A percentile compares a stretch with the other conserved stretches of the same genome.
phyloP scores from a whole-genome alignment of 306 rosid species.

The Castanea mollissima region DNA sequence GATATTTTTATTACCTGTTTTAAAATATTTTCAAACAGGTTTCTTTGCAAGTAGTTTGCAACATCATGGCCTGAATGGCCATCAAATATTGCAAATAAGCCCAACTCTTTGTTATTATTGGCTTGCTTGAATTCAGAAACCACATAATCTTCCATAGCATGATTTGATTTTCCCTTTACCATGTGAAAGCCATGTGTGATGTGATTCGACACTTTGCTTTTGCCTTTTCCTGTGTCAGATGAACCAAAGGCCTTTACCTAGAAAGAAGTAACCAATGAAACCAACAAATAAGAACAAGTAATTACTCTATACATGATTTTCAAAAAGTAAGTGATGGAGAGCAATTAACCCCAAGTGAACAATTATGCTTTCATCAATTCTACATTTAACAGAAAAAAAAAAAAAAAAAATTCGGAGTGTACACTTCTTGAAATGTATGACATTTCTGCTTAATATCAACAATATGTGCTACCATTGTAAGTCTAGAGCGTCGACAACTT shows the following conservation, averaged over 20 bases:
- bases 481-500: not conserved
- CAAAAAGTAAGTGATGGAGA: not conserved
- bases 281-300: not conserved
- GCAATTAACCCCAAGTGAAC: not conserved
- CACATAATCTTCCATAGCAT: constrained; percentile 66
- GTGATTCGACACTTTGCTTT: constrained; percentile 41
- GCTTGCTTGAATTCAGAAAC: constrained; percentile 57
- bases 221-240: constrained; percentile 61
- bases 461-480: not conserved
- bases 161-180: constrained; percentile 64
- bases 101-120: constrained; percentile 40
- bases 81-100: constrained; percentile 73
- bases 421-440: not conserved
- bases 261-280: constrained; percentile 3
- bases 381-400: not conserved
- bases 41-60: constrained; percentile 55
- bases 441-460: not conserved
- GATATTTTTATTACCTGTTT: constrained; percentile 40
- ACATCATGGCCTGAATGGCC: constrained; percentile 73
- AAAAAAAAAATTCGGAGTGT: not conserved
- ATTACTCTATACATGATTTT: not conserved
- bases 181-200: constrained; percentile 59
- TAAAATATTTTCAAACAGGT: constrained; percentile 60
- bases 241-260: constrained; percentile 43
- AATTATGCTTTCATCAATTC: not conserved